Base-by-base conservation (phyloP, 768 basidiomycete species). In the Lactarius indigo region DNA sequence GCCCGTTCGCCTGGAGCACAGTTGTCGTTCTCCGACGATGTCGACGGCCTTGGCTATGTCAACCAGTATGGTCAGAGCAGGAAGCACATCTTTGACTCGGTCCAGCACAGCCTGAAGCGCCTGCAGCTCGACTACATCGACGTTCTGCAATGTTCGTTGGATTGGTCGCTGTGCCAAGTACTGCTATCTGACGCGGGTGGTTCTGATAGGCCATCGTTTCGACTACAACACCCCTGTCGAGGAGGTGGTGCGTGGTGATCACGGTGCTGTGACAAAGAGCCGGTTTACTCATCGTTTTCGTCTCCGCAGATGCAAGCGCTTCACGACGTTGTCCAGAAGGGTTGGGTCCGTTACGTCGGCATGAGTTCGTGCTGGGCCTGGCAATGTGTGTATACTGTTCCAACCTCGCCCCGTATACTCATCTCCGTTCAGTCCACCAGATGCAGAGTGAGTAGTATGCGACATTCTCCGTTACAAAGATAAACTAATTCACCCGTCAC, bases 81-180 rank as follows among this genome's bases (percentile, higher is more conserved):
- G 37, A 81, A 84, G 78, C 83, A 84, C 72, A 87, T 89, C 73
- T 88, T 88, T 69, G 86, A 84, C 42, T 76, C 82, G 15, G 81
- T 83, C 15, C 86, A 86, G 69, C 75, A 76, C 28, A 85, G 84
- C 60, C 74, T 91, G 62, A 75, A 87, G 70, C 80, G 90, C 39
- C 79, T 92, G 12, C 86, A 89, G 59, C 75, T 89, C 35, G 89
- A 91, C 59, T 91, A 90, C 66, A 79, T 92, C 69, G 90, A 91
- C 72, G 75, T 91, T 1, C 75, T 90, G 10, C 89, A 90, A 77
- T 88, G 88, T 80, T 57, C 59, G 65, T 57, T 35, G 33, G 18
- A 12, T 33, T 44, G 39, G 26, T 55, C 26, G 30, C 17, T 33
- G 26, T 10, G 2, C 10, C 17, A 5, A 39, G 28, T 12, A 30